Base-by-base conservation (phyloP, 2,329 filamentous ascomycete genomes). In the Fusarium guadeloupense region DNA sequence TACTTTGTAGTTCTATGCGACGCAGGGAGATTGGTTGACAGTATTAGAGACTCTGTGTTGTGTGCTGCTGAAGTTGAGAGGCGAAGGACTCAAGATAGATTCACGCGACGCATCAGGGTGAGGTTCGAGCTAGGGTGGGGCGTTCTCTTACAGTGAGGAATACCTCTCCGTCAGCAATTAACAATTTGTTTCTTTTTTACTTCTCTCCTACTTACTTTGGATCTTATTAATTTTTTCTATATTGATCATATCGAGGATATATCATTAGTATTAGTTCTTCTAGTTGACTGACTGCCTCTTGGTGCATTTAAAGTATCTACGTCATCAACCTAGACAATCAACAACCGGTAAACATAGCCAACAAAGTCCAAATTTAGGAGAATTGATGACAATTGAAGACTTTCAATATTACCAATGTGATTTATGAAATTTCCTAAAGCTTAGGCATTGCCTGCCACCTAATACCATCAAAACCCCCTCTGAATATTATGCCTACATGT, bases 51-150 rank as follows among this genome's bases (percentile, higher is more conserved):
- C 12, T 4, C 17, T 14, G 14, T 7, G 28, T 4, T 28, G 4
- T 10, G 25, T 33, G 30, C 14, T 17, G 34, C 7, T 20, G n/a
- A 31, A 3, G 19, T 39, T 45, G 34, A 19, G 43, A 47, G 59
- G 38, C 20, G 30, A 50, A n/a, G n/a, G n/a, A n/a, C n/a, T n/a
- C n/a, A n/a, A 43, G 45, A 26, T 16, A 19, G 54, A 54, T 63
- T 62, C 58, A 59, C 62, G 62, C 54, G 41, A 40, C 44, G 45
- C 37, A 39, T 46, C 25, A 35, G 35, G 25, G 30, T 42, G 26
- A 42, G 33, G 28, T 44, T 58, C 21, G 10, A 57, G 55, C 50
- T 34, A 41, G 14, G 37, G 61, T 64, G 61, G 61, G 61, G 63
- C 60, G 5, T 19, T 12, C 48, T 60, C 26, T 35, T 43, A 37